These are phyloP conservation scores for Aspergillus carlsbadensis DNA, from an alignment of 495 filamentous ascomycete genomes.

Conservation along the genomic window DNA sequence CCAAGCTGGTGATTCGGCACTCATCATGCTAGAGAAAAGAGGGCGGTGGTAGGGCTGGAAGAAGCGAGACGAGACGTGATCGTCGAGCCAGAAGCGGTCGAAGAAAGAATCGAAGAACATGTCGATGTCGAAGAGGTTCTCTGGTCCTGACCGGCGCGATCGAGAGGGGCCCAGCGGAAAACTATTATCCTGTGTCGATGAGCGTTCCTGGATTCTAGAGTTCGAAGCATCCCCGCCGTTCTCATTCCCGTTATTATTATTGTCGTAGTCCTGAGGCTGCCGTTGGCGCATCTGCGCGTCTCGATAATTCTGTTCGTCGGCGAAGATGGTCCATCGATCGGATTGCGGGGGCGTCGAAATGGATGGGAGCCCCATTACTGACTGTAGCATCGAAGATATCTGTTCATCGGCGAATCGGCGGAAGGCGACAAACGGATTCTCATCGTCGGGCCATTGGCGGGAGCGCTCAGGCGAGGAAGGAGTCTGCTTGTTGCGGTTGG, in stretches of 20 bases:
- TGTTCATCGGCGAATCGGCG: conserved; percentile 60
- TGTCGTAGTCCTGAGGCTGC: not conserved
- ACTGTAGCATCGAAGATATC: conserved; percentile 53
- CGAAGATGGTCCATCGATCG: conserved; percentile 38
- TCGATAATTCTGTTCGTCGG: conserved; percentile 29
- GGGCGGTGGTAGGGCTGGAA: conserved; percentile 28
- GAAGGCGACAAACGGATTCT: conserved; percentile 61
- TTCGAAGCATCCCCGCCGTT: conserved; percentile 16
- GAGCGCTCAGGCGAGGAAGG: conserved; percentile 17
- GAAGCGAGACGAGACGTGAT: conserved; percentile 29
- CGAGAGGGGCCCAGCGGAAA: conserved; percentile 8
- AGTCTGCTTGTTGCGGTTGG: conserved; percentile 14
- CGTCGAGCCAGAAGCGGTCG: conserved; percentile 32
- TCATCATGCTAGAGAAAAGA: conserved; percentile 32
- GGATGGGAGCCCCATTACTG: conserved; percentile 49
- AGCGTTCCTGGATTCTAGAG: not conserved
- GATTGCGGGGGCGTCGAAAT: conserved; percentile 26
- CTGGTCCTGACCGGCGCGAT: conserved; percentile 16
- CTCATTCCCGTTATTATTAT: conserved; percentile 15
- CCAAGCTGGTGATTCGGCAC: conserved; percentile 35
- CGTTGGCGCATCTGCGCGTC: conserved; percentile 23
- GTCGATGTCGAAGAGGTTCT: conserved; percentile 22
- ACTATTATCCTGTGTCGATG: conserved; percentile 2
- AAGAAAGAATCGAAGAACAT: conserved; percentile 39
- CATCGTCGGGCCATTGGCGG: conserved; percentile 28